Percentiles rank a stretch among this genome's conserved stretches.
phyloP scores from a whole-genome alignment of 148 eudicot genomes.

The Heliamphora exappendiculata region DNA sequence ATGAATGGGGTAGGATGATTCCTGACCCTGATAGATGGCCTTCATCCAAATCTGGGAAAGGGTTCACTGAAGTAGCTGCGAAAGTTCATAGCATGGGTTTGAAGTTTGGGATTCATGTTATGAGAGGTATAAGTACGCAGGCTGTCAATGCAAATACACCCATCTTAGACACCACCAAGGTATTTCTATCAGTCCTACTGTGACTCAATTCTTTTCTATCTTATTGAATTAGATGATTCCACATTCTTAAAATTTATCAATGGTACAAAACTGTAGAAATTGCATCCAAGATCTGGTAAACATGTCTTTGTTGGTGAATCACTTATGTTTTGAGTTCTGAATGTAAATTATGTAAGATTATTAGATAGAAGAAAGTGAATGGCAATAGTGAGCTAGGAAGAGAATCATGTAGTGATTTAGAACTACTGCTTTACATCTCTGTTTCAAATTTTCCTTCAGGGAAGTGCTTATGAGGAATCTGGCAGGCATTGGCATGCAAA shows the following conservation, averaged over 20 bases:
- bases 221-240: not conserved
- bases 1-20: slow-evolving; percentile 94
- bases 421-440: not conserved
- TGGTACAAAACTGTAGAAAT: not conserved
- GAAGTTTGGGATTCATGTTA: slow-evolving; percentile 96
- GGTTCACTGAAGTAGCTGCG: slow-evolving; percentile 64
- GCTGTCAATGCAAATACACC: slow-evolving; percentile 83
- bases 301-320: not conserved
- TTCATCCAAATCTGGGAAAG: slow-evolving; percentile 75
- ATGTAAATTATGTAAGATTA: not conserved
- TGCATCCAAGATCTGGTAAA: not conserved
- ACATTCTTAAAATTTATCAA: not conserved
- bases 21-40: slow-evolving; percentile 97
- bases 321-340: not conserved
- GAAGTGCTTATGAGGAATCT: slow-evolving; percentile 58
- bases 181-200: slow-evolving; percentile 16
- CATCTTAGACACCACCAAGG: slow-evolving; percentile 71
- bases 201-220: not conserved
- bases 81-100: slow-evolving; percentile 87
- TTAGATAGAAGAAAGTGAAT: not conserved
- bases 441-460: slow-evolving; percentile 29
- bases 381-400: not conserved
- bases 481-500: slow-evolving; percentile 64
- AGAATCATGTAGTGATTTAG: not conserved
- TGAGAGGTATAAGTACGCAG: slow-evolving; percentile 89